A percentile compares a stretch with the other conserved stretches of the same genome.
Evolutionary conservation across 140 eudicot species (phyloP).

Genomic region (Eryngium alpinum): DNA sequence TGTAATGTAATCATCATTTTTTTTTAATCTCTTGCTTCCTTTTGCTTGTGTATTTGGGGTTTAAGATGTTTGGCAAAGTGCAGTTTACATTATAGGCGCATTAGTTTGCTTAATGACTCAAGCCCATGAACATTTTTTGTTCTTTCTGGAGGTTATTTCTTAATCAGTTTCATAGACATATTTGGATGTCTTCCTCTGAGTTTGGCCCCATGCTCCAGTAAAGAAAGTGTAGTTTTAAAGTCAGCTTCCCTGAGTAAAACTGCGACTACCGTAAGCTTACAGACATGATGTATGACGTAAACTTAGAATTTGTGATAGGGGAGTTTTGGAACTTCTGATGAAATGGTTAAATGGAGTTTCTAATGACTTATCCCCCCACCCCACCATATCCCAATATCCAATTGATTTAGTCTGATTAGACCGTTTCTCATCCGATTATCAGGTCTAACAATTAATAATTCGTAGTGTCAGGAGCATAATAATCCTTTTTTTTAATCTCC

Average conservation of each 20-base stretch:
- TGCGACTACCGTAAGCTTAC: too few relatives aligned
- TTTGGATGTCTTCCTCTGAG: slow-evolving; percentile 1
- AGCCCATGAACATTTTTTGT: background rate
- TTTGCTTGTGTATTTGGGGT: background rate
- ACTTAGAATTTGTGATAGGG: background rate
- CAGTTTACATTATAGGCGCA: background rate
- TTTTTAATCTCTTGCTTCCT: background rate
- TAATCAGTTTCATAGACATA: background rate
- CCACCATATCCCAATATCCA: background rate
- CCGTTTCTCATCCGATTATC: background rate
- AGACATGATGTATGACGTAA: background rate
- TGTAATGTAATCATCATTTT: background rate
- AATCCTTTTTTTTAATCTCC: too few relatives aligned
- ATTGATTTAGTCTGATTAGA: background rate
- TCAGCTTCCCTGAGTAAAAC: background rate
- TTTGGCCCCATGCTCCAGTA: background rate
- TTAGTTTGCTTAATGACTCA: background rate
- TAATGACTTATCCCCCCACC: too few relatives aligned
- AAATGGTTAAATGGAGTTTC: background rate
- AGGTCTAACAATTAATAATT: too few relatives aligned
- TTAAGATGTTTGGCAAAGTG: background rate
- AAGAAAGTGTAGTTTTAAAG: background rate
- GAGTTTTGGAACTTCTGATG: background rate
- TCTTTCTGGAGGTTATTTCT: background rate
- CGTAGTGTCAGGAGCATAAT: too few relatives aligned